Evolutionary conservation across 2,329 filamentous ascomycete genomes (phyloP).

Genomic region (Trichoderma atroviride): DNA sequence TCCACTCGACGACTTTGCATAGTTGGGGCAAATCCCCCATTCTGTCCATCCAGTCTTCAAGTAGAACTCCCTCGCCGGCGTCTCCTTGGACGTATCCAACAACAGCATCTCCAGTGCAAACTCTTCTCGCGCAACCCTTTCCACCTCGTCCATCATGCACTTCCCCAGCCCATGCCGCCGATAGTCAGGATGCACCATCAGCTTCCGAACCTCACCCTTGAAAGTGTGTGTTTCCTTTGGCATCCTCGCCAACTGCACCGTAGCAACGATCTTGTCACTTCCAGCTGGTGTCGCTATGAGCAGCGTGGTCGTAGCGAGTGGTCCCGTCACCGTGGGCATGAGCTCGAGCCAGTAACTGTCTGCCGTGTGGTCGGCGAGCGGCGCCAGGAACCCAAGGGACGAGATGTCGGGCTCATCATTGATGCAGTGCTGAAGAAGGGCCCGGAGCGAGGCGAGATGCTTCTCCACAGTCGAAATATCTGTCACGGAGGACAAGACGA

Average conservation of each 20-base stretch:
- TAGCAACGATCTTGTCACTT: conserved; percentile 30
- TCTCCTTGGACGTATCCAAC: conserved; percentile 35
- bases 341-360: conserved; percentile 32
- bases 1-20: conserved; percentile 32
- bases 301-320: conserved; percentile 22
- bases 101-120: conserved; percentile 33
- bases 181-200: conserved; percentile 33
- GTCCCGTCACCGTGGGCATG: conserved; percentile 10
- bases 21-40: conserved; percentile 36
- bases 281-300: conserved; percentile 28
- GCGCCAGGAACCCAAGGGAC: conserved; percentile 37
- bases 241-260: conserved; percentile 31
- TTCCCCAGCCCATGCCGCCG: conserved; percentile 32
- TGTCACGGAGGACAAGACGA: conserved; percentile 17
- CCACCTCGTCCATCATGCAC: conserved; percentile 33
- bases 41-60: conserved; percentile 33
- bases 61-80: conserved; percentile 35
- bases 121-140: conserved; percentile 29
- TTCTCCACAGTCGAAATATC: conserved; percentile 23
- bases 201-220: conserved; percentile 36
- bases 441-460: conserved; percentile 31
- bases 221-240: conserved; percentile 35
- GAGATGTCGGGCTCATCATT: conserved; percentile 35
- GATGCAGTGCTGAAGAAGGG: conserved; percentile 34
- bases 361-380: conserved; percentile 32